These are phyloP conservation scores for Blastobotrys parvus DNA, from an alignment of 805 yeast genomes.

Conservation along the genomic window DNA sequence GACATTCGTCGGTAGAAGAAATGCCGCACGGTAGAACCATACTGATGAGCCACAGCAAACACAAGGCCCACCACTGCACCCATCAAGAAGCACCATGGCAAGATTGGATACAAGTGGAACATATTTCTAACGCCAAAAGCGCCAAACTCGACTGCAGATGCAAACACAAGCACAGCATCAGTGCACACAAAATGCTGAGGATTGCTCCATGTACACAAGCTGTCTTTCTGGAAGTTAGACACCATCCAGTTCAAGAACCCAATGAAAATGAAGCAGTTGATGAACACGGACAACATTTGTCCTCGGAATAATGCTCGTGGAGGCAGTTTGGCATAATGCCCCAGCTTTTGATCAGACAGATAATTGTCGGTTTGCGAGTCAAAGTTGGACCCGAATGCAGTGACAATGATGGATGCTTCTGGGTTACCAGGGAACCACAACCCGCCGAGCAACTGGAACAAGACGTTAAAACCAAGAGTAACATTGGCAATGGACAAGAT, in stretches of 20 bases:
- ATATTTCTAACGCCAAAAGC: slow-evolving; percentile 37
- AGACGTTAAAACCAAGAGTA: slow-evolving; percentile 50
- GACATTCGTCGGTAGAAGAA: neutral
- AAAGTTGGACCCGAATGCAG: slow-evolving; percentile 35
- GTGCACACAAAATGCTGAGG: slow-evolving; percentile 32
- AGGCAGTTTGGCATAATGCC: slow-evolving; percentile 34
- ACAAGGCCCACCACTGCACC: slow-evolving; percentile 30
- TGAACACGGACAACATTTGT: slow-evolving; percentile 36
- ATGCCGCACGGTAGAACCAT: neutral
- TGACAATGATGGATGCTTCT: slow-evolving; percentile 47
- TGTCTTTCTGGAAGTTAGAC: slow-evolving; percentile 26
- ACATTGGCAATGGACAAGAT: slow-evolving; percentile 54
- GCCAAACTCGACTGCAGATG: slow-evolving; percentile 38
- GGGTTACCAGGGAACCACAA: slow-evolving; percentile 57
- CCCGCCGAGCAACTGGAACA: slow-evolving; percentile 55
- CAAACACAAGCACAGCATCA: slow-evolving; percentile 38
- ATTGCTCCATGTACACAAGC: slow-evolving; percentile 37
- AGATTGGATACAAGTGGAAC: slow-evolving; percentile 35
- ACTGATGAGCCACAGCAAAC: slow-evolving; percentile 19
- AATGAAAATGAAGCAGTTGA: slow-evolving; percentile 25
- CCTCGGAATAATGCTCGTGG: slow-evolving; percentile 35
- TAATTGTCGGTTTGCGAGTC: slow-evolving; percentile 42
- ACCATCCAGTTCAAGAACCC: slow-evolving; percentile 29
- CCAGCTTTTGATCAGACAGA: slow-evolving; percentile 46
- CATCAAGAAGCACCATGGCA: slow-evolving; percentile 39